These are phyloP conservation scores for Hippophae rhamnoides DNA, from an alignment of 306 rosid species.

Conservation along the genomic window DNA sequence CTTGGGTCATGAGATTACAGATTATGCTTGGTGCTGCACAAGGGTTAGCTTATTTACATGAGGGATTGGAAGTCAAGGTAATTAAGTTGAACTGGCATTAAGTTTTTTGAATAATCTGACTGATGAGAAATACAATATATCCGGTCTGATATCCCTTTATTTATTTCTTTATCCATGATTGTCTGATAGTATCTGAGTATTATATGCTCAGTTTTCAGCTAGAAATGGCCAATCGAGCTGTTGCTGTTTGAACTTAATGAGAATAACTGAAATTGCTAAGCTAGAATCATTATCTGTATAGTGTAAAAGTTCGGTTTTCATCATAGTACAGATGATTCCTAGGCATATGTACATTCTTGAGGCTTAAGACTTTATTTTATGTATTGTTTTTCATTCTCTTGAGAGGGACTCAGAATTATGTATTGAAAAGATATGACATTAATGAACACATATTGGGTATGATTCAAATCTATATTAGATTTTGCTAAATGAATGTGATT, in stretches of 20 bases:
- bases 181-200: background rate
- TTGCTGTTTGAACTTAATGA: background rate
- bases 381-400: too few relatives aligned
- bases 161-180: background rate
- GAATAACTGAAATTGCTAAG: background rate
- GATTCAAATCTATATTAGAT: too few relatives aligned
- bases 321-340: background rate
- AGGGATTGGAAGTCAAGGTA: conserved; percentile 80
- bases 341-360: background rate
- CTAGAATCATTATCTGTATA: background rate
- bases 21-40: conserved; percentile 81
- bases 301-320: background rate
- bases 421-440: too few relatives aligned
- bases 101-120: background rate
- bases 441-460: too few relatives aligned
- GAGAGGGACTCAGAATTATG: too few relatives aligned
- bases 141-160: background rate
- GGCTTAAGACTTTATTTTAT: too few relatives aligned
- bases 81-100: conserved; percentile 3
- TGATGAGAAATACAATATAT: background rate
- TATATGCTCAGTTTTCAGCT: background rate
- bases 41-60: conserved; percentile 79
- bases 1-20: conserved; percentile 72
- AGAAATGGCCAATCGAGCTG: background rate
- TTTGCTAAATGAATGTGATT: too few relatives aligned